Evolutionary conservation across 2,329 filamentous ascomycete species (phyloP), one percentile per base, ranked within the genome.

Genomic region (Neonectria punicea): DNA sequence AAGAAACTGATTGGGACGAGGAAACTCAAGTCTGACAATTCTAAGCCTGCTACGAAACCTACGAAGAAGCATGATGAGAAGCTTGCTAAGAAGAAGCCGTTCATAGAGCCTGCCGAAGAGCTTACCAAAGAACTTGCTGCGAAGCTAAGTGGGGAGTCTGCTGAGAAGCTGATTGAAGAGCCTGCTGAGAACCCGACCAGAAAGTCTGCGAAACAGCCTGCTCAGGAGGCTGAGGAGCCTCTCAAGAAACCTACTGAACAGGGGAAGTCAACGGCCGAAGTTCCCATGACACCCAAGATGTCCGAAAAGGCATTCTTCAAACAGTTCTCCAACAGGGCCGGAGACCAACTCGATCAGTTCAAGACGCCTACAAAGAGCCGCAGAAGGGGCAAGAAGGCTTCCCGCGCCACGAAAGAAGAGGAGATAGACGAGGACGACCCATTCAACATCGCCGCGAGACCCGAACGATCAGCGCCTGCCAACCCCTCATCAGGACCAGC

Each of bases 271-370:
- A 16, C 11, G 22, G 10, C 60, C 8, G 14, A 49, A 14, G 9
- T 11, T 10, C 20, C 50, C 10, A 6, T 14, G 9, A 18, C n/a
- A 11, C 36, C 55, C 9, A 22, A 16, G 5, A n/a, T 47, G 1
- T 47, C 36, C 34, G 55, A 63, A 14, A 43, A 34, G 3, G 61
- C 53, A 30, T 65, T 65, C 53, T 65, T 57, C 28, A 60, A 54
- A 7, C 50, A 36, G 8, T 63, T 63, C n/a, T 49, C 61, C 13
- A 39, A 20, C 28, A 63, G 61, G 36, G 61, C 61, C 13, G 61
- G 61, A 6, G 55, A 55, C 22, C 49, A 54, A 7, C 50, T 63
- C 10, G 61, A 63, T 20, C 49, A 59, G 25, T 63, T 63, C 61
- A 58, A 63, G 36, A 14, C 53, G 32, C 44, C 51, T 22, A 14